Evolutionary conservation across 1,284 basidiomycete genomes (phyloP), one percentile per base, ranked within the genome.

Genomic region (Phylloporus sp.): DNA sequence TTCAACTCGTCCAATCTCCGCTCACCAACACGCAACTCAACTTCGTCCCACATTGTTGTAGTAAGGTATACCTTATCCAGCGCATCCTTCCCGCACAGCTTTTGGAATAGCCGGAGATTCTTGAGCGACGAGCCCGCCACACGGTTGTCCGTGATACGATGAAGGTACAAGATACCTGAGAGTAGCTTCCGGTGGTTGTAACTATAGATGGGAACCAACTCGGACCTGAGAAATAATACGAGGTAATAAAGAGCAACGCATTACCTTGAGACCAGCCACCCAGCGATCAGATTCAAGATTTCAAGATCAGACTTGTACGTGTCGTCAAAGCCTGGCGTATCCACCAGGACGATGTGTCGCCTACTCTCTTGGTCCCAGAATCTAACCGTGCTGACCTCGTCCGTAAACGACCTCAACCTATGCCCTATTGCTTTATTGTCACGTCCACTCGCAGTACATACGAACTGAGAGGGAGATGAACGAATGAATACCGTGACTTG

Each of bases 141-240:
- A 17, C 84, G 80, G 69, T 78, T 78, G 71, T 86, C 85, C 11
- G 83, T 80, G 66, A 87, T 87, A 5, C 82, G 81, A 67, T 87
- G 85, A 68, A 86, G 74, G 72, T 86, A 87, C 29, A 87, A 77
- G 56, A 87, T 78, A 0, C 84, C 85, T 19, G 81, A 78, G 8
- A 87, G 74, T 43, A 75, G 61, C 27, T 63, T 66, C 60, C 75
- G 73, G 27, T 75, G 70, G 47, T 77, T 69, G 65, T 82, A 79
- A 41, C 83, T 85, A 49, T 47, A 19, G 52, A 19, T 32, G 32
- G 32, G 32, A 32, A 32, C 7, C 4, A 32, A 14, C 15, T 25
- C 25, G 10, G 25, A 5, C 20, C 20, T 19, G 41, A 47, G 12
- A 27, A 17, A 20, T 14, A 17, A 11, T 10, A 5, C 32, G 23